Evolutionary conservation across 352 stramenopile species (phyloP).

Genomic region (Thraustotheca clavata): DNA sequence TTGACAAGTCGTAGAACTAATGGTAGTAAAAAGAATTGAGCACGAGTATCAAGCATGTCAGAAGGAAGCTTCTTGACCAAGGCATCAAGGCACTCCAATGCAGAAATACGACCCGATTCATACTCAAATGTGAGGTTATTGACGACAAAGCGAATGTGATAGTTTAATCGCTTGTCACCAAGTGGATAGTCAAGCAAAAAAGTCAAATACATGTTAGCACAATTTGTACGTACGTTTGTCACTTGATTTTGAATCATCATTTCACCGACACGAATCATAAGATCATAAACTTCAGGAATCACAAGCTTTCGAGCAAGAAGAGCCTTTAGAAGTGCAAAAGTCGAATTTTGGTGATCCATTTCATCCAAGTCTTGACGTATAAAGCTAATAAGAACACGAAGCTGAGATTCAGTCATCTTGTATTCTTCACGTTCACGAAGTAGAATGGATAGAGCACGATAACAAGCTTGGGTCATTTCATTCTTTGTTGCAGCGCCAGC

Average conservation of each 20-base stretch:
- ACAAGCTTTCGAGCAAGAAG: constrained; percentile 87
- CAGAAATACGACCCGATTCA: constrained; percentile 88
- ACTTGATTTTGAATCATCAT: constrained; percentile 91
- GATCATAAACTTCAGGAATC: constrained; percentile 93
- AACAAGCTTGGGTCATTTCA: constrained; percentile 94
- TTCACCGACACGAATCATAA: constrained; percentile 92
- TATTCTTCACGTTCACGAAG: constrained; percentile 59
- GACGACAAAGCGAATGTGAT: constrained; percentile 92
- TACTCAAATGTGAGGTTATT: constrained; percentile 95
- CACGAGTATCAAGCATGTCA: constrained; percentile 86
- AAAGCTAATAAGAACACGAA: constrained; percentile 87
- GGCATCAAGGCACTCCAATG: constrained; percentile 82
- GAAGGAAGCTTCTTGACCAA: constrained; percentile 89
- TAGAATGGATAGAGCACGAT: constrained; percentile 88
- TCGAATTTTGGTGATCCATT: constrained; percentile 92
- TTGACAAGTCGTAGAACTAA: constrained; percentile 95
- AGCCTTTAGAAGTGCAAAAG: constrained; percentile 89
- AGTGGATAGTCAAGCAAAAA: constrained; percentile 96
- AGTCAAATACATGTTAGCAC: constrained; percentile 66
- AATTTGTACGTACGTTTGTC: constrained; percentile 73
- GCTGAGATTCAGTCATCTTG: constrained; percentile 55
- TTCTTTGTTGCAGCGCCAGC: constrained; percentile 86
- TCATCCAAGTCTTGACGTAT: constrained; percentile 88
- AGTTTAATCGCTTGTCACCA: constrained; percentile 86
- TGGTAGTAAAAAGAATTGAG: constrained; percentile 92